Evolutionary conservation across 179 eudicot species (phyloP).

Genomic region (Actinidia polygama): DNA sequence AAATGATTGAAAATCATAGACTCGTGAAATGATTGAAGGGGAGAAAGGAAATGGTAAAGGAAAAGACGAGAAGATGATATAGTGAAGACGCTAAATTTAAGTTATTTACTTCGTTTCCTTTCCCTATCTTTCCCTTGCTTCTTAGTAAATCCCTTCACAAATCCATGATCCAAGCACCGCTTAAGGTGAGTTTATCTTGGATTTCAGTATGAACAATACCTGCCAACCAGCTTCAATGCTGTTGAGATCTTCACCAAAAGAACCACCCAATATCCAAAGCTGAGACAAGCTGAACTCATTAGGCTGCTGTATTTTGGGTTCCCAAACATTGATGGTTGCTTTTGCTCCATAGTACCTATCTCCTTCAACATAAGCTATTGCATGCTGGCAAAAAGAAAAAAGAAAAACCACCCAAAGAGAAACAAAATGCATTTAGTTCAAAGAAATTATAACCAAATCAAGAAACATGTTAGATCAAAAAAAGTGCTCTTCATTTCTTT

Average conservation of each 20-base stretch:
- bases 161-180: no score
- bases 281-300: constrained; percentile 60
- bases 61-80: no score
- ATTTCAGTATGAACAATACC: constrained; percentile 3
- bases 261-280: constrained; percentile 48
- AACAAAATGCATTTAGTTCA: neutral
- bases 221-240: constrained; percentile 79
- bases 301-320: constrained; percentile 37
- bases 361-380: constrained; percentile 82
- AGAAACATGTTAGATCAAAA: neutral
- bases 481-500: neutral
- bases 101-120: no score
- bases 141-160: neutral
- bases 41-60: no score
- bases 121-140: no score
- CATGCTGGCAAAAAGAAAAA: constrained; percentile 51
- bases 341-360: constrained; percentile 59
- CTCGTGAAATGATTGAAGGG: no score
- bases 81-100: no score
- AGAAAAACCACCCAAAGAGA: neutral
- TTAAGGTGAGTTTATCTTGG: no score
- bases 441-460: neutral
- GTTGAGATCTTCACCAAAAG: constrained; percentile 60
- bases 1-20: no score
- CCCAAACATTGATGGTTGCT: constrained; percentile 53